These are phyloP conservation scores for Ocimum tenuiflorum DNA, from an alignment of 257 asterid genomes.

Conservation along the genomic window DNA sequence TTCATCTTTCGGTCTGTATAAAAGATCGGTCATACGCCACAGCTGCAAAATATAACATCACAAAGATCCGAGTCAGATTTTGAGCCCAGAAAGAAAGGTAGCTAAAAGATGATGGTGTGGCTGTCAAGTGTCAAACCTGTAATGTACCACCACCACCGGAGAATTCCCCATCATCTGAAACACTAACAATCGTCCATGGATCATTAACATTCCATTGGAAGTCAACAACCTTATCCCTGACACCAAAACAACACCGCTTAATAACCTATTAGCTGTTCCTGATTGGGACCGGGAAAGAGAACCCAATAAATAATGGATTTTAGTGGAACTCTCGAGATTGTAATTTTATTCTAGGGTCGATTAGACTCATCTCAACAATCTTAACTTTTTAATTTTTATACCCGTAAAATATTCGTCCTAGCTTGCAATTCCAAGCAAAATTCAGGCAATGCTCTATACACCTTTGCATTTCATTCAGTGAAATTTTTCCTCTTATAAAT, in stretches of 20 bases:
- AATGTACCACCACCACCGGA: constrained; percentile 91
- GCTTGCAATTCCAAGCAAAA: no score
- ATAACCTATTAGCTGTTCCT: neutral
- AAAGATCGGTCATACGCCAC: constrained; percentile 92
- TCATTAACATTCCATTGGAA: constrained; percentile 88
- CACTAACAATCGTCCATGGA: constrained; percentile 94
- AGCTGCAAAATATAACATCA: constrained; percentile 39
- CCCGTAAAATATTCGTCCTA: no score
- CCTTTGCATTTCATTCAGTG: no score
- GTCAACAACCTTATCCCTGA: constrained; percentile 89
- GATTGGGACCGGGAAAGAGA: neutral
- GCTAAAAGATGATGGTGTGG: neutral
- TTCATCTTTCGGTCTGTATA: constrained; percentile 80
- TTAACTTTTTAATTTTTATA: no score
- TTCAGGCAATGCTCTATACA: no score
- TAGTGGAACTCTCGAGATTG: no score
- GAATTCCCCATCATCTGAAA: constrained; percentile 80
- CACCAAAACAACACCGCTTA: constrained; percentile 14
- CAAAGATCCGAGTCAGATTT: neutral
- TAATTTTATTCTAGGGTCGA: no score
- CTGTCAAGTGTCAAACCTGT: constrained; percentile 53
- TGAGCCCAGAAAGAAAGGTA: constrained; percentile 4
- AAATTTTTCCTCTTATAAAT: no score
- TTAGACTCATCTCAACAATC: no score
- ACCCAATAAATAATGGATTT: no score